phyloP scores from a whole-genome alignment of 2,329 filamentous ascomycete species.

The Blastomyces emzantsi region DNA sequence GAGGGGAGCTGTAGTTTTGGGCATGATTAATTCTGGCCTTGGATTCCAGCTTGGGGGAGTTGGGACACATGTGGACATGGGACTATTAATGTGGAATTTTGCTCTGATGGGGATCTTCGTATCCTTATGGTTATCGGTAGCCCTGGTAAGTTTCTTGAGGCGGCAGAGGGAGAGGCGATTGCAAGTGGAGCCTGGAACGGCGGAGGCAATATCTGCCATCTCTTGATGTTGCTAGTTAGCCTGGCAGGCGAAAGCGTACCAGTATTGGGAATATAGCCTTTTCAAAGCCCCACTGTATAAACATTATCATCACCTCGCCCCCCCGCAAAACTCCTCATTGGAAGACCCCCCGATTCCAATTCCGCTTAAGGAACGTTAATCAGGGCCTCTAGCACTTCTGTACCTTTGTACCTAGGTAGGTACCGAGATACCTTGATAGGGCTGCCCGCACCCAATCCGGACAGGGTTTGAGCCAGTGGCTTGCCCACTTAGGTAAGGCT shows the following conservation, averaged over 20 bases:
- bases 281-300: not conserved
- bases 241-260: too few species aligned
- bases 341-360: too few species aligned
- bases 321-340: too few species aligned
- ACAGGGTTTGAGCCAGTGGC: not conserved
- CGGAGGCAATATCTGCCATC: not conserved
- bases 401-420: too few species aligned
- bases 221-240: not conserved
- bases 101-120: not conserved
- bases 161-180: not conserved
- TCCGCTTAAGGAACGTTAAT: not conserved
- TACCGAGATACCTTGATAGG: too few species aligned
- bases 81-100: not conserved
- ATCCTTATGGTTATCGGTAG: not conserved
- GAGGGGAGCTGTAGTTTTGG: not conserved
- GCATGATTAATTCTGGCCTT: slow-evolving; percentile 1
- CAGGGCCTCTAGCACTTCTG: not conserved
- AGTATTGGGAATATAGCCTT: not conserved
- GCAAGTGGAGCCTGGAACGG: not conserved
- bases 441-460: too few species aligned
- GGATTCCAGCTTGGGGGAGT: not conserved
- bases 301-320: not conserved
- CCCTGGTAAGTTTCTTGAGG: not conserved
- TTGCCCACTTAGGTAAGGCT: not conserved
- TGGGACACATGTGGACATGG: not conserved